Base-by-base conservation (phyloP, 2,329 filamentous ascomycete species). In the Trichoderma asperellum region DNA sequence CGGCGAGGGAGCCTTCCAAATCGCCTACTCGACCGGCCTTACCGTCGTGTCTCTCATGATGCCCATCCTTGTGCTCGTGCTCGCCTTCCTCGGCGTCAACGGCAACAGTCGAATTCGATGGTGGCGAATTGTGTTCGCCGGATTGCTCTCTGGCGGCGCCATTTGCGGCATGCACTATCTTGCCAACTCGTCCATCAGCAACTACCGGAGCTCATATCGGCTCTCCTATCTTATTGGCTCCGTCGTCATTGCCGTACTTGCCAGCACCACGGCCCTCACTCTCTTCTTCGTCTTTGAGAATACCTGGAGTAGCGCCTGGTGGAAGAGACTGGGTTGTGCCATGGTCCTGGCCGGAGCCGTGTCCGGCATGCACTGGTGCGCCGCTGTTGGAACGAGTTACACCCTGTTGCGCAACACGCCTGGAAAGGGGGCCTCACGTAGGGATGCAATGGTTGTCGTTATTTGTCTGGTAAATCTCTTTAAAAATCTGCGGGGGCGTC, bases 161-260 rank as follows among this genome's bases (percentile, higher is more conserved):
- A 90, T 95, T 61, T 92, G 90, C 69, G 91, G 90, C 47, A 95
- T 96, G 92, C 92, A 96, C 78, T 96, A 95, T 75, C 83, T 95
- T 21, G 92, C 92, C 21, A 93, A 96, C 76, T 86, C 91, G 29
- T 92, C 92, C 56, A 93, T 94, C 70, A 84, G 85, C 40, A 95
- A 96, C 77, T 96, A 95, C 76, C 79, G 76, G 10, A 89, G 91
- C 74, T 79, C 82, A 12, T 93, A 94, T 73, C 77, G 80, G 6
- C 75, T 81, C 16, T 81, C 80, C 27, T 88, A 89, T 74, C 85
- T 96, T 11, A 80, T 90, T 5, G 91, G 90, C 2, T 87, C 93
- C 4, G 87, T 88, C 27, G 75, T 91, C 56, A 93, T 96, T 8
- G 40, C 40, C 40, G 40, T 18, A 47, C 18, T 47, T 47, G 40